Percentiles rank a stretch among this genome's conserved stretches.
Evolutionary conservation across 768 basidiomycete species (phyloP).

Genomic region (Gloeopeniophorella convolvens): DNA sequence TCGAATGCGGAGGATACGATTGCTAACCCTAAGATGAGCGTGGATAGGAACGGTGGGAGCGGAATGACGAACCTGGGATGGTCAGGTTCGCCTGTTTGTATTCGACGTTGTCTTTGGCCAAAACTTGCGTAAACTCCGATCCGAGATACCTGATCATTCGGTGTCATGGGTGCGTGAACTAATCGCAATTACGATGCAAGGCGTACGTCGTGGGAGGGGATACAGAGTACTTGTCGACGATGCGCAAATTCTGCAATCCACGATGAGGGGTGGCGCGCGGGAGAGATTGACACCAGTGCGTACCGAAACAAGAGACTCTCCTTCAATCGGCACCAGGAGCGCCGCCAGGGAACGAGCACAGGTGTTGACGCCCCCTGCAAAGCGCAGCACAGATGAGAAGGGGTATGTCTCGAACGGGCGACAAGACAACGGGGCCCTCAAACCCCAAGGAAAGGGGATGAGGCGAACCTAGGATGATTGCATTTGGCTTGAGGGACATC

Average conservation of each 20-base stretch:
- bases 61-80: constrained; percentile 42
- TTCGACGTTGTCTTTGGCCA: constrained; percentile 65
- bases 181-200: constrained; percentile 20
- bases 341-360: constrained; percentile 66
- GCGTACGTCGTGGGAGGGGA: constrained; percentile 66
- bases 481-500: constrained; percentile 52
- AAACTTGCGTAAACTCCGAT: constrained; percentile 60
- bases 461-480: constrained; percentile 66
- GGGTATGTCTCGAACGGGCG: neutral
- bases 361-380: constrained; percentile 73
- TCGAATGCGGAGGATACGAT: constrained; percentile 65
- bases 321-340: constrained; percentile 59
- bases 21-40: constrained; percentile 35
- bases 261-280: constrained; percentile 15
- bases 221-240: constrained; percentile 72
- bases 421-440: neutral
- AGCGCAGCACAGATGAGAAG: constrained; percentile 3
- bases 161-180: constrained; percentile 16
- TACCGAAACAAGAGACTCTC: constrained; percentile 68
- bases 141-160: constrained; percentile 59
- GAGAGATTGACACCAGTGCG: constrained; percentile 24
- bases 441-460: neutral
- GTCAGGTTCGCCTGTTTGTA: constrained; percentile 81
- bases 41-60: neutral
- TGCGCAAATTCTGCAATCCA: constrained; percentile 50